phyloP scores from a whole-genome alignment of 1,284 basidiomycete genomes.

The Chondrostereum purpureum region DNA sequence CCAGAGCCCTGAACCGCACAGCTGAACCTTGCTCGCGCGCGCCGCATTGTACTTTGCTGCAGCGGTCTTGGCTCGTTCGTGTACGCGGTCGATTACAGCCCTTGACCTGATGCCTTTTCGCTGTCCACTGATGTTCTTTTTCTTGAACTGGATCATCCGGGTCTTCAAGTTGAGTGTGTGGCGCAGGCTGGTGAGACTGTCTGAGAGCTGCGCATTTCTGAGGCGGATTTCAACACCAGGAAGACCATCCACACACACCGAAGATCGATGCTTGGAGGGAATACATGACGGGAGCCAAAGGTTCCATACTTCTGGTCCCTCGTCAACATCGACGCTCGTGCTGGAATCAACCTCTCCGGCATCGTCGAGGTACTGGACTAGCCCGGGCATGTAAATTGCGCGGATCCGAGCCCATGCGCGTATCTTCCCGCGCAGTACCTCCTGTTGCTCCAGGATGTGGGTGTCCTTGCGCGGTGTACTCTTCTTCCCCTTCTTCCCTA shows the following conservation, averaged over 20 bases:
- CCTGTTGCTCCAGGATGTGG: too few relatives aligned
- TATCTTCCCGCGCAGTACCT: too few relatives aligned
- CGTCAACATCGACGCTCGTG: background rate
- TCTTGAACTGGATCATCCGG: background rate
- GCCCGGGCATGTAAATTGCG: background rate
- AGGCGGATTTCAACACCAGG: background rate
- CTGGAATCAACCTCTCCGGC: too few relatives aligned
- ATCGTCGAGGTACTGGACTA: background rate
- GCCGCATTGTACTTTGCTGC: constrained; percentile 3
- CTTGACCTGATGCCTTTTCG: constrained; percentile 2
- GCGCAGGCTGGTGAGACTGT: background rate
- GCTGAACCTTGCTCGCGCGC: constrained; percentile 1
- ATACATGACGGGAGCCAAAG: background rate
- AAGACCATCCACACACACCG: background rate
- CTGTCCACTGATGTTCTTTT: background rate
- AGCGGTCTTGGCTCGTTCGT: constrained; percentile 1
- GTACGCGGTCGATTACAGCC: constrained; percentile 3
- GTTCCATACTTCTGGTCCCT: background rate
- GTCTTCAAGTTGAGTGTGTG: background rate
- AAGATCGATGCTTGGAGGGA: background rate
- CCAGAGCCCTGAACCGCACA: constrained; percentile 11
- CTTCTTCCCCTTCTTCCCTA: too few relatives aligned
- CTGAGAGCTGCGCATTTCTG: background rate
- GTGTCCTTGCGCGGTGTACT: too few relatives aligned
- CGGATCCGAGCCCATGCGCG: too few relatives aligned